Percentiles rank a stretch among this genome's conserved stretches.
phyloP scores from a whole-genome alignment of 371 early-diverging fungal species.

The Mycotypha africana region DNA sequence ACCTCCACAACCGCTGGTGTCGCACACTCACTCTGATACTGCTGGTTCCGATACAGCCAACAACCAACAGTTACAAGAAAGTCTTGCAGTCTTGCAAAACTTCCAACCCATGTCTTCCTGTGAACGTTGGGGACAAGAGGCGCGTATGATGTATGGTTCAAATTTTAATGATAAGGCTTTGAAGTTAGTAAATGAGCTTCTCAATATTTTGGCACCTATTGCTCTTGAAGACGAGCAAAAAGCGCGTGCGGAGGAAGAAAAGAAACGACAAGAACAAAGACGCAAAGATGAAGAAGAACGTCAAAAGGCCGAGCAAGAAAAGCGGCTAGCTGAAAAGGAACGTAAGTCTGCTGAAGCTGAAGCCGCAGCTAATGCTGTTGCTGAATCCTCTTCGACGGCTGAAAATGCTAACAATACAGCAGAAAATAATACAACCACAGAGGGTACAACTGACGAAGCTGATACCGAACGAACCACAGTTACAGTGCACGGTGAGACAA shows the following conservation, averaged over 20 bases:
- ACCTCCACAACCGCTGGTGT: conserved; percentile 16
- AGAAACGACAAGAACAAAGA: conserved; percentile 35
- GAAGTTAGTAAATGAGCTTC: conserved; percentile 54
- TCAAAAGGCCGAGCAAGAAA: conserved; percentile 47
- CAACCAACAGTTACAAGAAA: conserved; percentile 27
- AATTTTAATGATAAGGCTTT: conserved; percentile 53
- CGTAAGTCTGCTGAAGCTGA: conserved; percentile 26
- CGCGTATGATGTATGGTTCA: conserved; percentile 73
- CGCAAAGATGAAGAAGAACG: conserved; percentile 37
- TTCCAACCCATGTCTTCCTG: conserved; percentile 69
- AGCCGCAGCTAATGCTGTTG: conserved; percentile 17
- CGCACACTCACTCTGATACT: not conserved
- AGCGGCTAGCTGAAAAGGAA: conserved; percentile 17
- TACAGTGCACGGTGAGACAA: conserved; percentile 45
- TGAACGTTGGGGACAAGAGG: conserved; percentile 90
- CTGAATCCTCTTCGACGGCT: conserved; percentile 11
- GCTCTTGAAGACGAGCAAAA: conserved; percentile 68
- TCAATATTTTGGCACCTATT: conserved; percentile 71
- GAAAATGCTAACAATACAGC: conserved; percentile 27
- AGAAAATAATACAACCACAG: conserved; percentile 47
- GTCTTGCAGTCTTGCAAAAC: conserved; percentile 55
- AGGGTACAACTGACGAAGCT: conserved; percentile 57
- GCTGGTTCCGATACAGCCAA: not conserved
- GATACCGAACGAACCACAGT: conserved; percentile 32
- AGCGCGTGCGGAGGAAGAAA: conserved; percentile 49